Evolutionary conservation across 2,329 filamentous ascomycete genomes (phyloP).

Genomic region (Colletotrichum orbiculare): DNA sequence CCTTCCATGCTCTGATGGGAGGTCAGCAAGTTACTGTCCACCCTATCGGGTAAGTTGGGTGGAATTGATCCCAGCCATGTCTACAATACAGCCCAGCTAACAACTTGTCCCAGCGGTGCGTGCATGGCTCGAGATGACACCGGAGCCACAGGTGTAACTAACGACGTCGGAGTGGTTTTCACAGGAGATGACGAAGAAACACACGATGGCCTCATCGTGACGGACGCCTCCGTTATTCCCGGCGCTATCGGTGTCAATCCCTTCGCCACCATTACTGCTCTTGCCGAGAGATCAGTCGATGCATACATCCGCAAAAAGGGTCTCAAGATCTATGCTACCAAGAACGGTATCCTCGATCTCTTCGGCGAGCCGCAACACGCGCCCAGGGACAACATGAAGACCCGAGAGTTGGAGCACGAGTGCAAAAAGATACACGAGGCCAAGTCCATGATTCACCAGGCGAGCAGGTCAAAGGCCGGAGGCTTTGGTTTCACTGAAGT

Average conservation of each 20-base stretch:
- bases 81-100: slow-evolving; percentile 37
- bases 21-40: slow-evolving; percentile 73
- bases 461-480: slow-evolving; percentile 55
- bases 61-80: slow-evolving; percentile 39
- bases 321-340: slow-evolving; percentile 57
- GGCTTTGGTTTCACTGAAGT: slow-evolving; percentile 73
- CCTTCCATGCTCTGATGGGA: slow-evolving; percentile 66
- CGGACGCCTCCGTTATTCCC: slow-evolving; percentile 71
- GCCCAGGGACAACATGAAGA: slow-evolving; percentile 27
- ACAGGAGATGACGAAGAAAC: slow-evolving; percentile 61
- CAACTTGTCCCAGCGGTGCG: slow-evolving; percentile 59
- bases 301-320: slow-evolving; percentile 54
- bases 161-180: slow-evolving; percentile 71
- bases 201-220: slow-evolving; percentile 69
- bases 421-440: slow-evolving; percentile 49
- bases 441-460: slow-evolving; percentile 52
- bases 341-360: slow-evolving; percentile 63
- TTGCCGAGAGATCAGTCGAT: slow-evolving; percentile 73
- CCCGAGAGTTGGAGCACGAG: slow-evolving; percentile 47
- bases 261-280: slow-evolving; percentile 75
- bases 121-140: slow-evolving; percentile 71
- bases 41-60: slow-evolving; percentile 70
- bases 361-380: slow-evolving; percentile 60
- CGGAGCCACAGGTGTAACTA: slow-evolving; percentile 66
- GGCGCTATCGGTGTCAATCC: slow-evolving; percentile 74